Percentiles rank a stretch among this genome's conserved stretches.
Conservation (phyloP, 202 grass and related monocot genomes). For the Digitaria exilis region DNA sequence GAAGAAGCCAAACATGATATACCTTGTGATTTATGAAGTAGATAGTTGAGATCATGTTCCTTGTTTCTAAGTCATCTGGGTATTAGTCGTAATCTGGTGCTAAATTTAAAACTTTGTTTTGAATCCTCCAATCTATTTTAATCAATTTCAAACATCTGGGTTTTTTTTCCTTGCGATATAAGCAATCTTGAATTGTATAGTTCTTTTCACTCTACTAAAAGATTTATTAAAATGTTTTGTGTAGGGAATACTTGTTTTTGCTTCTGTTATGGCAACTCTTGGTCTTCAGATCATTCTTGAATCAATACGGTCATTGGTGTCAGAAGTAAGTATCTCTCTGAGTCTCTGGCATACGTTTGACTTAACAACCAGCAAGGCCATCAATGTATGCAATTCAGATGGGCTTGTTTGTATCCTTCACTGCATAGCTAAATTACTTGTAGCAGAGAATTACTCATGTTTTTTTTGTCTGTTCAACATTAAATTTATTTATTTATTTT, state of each 20-base stretch:
- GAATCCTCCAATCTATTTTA: no score
- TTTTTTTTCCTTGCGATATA: no score
- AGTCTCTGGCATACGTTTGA: not conserved
- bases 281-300: constrained; percentile 98
- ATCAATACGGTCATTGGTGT: constrained; percentile 71
- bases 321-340: constrained; percentile 64
- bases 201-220: not conserved
- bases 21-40: not conserved
- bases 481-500: not conserved
- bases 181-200: no score
- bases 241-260: constrained; percentile 98
- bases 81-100: not conserved
- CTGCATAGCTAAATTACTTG: no score
- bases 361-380: not conserved
- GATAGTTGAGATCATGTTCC: no score
- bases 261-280: constrained; percentile 98
- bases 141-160: no score
- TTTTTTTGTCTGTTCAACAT: not conserved
- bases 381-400: not conserved
- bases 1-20: no score
- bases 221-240: constrained; percentile 21
- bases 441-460: not conserved
- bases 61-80: no score
- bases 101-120: not conserved
- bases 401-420: constrained; percentile 1